These are phyloP conservation scores for Acephala macrosclerotiorum DNA, from an alignment of 2,329 filamentous ascomycete species.

Conservation along the genomic window DNA sequence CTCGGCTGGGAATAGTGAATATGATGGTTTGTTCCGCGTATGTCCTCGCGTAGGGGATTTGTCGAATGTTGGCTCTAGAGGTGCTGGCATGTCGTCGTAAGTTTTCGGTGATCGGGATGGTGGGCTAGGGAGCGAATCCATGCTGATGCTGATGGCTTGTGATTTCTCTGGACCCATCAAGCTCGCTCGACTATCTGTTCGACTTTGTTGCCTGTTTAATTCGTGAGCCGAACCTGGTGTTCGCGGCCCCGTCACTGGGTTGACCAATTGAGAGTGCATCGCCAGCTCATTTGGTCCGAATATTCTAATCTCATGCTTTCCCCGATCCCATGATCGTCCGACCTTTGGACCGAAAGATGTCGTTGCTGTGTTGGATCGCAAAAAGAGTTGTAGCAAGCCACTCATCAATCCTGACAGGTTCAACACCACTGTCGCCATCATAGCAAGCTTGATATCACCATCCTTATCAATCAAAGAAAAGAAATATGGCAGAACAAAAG, in stretches of 20 bases:
- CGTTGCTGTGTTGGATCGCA: constrained; percentile 67
- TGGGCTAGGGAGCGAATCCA: constrained; percentile 34
- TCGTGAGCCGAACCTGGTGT: constrained; percentile 19
- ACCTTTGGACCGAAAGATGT: constrained; percentile 58
- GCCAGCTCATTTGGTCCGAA: constrained; percentile 50
- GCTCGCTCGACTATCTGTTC: constrained; percentile 33
- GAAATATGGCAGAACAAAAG: constrained; percentile 70
- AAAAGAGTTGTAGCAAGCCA: constrained; percentile 70
- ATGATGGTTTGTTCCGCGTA: constrained; percentile 37
- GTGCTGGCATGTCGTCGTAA: constrained; percentile 21
- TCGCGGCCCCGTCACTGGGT: constrained; percentile 38
- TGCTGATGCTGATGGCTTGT: constrained; percentile 33
- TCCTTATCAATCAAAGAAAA: constrained; percentile 58
- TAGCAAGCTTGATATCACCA: constrained; percentile 59
- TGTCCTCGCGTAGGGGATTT: constrained; percentile 27
- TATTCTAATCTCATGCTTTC: constrained; percentile 56
- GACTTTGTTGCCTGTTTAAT: constrained; percentile 20
- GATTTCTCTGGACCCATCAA: constrained; percentile 38
- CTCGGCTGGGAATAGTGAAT: constrained; percentile 41
- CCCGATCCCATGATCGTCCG: constrained; percentile 55
- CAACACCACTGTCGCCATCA: constrained; percentile 70
- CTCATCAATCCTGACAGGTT: constrained; percentile 72
- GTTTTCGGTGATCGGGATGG: constrained; percentile 23
- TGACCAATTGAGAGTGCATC: constrained; percentile 38
- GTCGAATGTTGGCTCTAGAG: constrained; percentile 5